Percentiles rank a stretch among this genome's conserved stretches.
phyloP scores from a whole-genome alignment of 2,329 filamentous ascomycete species.

The Pseudopithomyces maydicus region DNA sequence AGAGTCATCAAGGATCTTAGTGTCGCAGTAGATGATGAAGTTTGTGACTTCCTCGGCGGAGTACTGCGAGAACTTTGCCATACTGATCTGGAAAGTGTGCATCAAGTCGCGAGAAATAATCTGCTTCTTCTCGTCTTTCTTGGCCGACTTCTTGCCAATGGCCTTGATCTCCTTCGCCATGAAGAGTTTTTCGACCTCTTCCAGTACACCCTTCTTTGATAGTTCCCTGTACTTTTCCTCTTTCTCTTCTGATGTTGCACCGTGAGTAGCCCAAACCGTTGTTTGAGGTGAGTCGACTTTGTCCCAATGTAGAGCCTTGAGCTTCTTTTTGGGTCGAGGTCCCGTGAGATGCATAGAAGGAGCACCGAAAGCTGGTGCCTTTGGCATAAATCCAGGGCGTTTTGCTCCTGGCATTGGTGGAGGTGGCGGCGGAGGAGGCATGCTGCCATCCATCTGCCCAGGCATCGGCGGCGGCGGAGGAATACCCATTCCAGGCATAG shows the following conservation, averaged over 20 bases:
- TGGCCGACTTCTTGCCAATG: constrained; percentile 71
- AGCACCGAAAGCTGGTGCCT: constrained; percentile 60
- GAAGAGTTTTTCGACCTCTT: constrained; percentile 97
- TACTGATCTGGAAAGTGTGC: constrained; percentile 67
- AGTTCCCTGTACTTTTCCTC: constrained; percentile 96
- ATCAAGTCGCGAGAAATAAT: constrained; percentile 85
- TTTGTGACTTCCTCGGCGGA: constrained; percentile 84
- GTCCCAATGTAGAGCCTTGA: constrained; percentile 99
- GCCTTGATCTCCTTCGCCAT: constrained; percentile 96
- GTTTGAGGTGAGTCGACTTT: constrained; percentile 92
- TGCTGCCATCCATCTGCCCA: constrained; percentile 45
- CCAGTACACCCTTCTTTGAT: constrained; percentile 90
- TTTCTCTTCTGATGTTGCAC: constrained; percentile 82
- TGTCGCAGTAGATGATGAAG: constrained; percentile 95
- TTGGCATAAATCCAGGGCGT: constrained; percentile 74
- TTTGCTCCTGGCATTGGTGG: constrained; percentile 64
- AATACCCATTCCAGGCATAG: constrained; percentile 43
- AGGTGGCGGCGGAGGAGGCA: constrained; percentile 61
- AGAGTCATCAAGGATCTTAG: constrained; percentile 81
- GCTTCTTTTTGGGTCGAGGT: constrained; percentile 95
- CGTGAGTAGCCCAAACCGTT: constrained; percentile 89
- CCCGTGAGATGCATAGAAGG: constrained; percentile 74
- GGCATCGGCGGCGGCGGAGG: constrained; percentile 56
- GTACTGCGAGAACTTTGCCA: constrained; percentile 89
- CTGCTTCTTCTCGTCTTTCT: constrained; percentile 96